Evolutionary conservation across 257 asterid genomes (phyloP), one percentile per base, ranked within the genome.

Genomic region (Mentha longifolia): DNA sequence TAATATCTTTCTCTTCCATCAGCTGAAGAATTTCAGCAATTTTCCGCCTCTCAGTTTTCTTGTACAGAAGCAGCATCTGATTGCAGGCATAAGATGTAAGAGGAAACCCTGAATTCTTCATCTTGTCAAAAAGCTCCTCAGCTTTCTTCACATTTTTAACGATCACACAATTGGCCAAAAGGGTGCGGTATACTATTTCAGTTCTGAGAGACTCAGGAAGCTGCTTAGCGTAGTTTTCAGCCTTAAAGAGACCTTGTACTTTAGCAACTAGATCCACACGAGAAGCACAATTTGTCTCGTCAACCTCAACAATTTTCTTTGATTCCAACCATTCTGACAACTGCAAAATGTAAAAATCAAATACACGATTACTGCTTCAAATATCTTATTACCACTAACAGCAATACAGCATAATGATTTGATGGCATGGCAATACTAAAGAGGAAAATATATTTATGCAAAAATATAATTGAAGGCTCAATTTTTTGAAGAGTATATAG

Each of bases 321-420:
- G 80, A 75, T 79, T 87, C 88, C 82, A 83, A 51, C 93, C 97
- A 92, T 70, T 90, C 90, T 2, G 89, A 88, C 33, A 92, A 78
- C 97, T 90, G 92, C 74, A 85, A 74, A 67, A 74, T 54, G 66
- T 16, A 47, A 79, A 79, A 43, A 56, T 1, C 10, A 43, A 60
- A 65, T 37, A 52, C 9, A 19, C 73, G 12, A 79, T 68, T 66
- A 62, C 10, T 47, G 54, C 54, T 13, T 6, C 54, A 47, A 47
- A 47, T 47, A 8, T 15, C 54, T 47, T 47, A 14, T 47, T 13
- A 47, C 54, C 54, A 47, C 20, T 13, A 47, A 47, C 19, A 47
- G n/a, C n/a, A n/a, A n/a, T n/a, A n/a, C n/a, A n/a, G 19, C 54
- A 47, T 47, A 47, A 47, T 14, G 9, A 15, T 47, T 47, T 14